phyloP scores from a whole-genome alignment of 495 filamentous ascomycete species.

The Penicillium maclennaniae region DNA sequence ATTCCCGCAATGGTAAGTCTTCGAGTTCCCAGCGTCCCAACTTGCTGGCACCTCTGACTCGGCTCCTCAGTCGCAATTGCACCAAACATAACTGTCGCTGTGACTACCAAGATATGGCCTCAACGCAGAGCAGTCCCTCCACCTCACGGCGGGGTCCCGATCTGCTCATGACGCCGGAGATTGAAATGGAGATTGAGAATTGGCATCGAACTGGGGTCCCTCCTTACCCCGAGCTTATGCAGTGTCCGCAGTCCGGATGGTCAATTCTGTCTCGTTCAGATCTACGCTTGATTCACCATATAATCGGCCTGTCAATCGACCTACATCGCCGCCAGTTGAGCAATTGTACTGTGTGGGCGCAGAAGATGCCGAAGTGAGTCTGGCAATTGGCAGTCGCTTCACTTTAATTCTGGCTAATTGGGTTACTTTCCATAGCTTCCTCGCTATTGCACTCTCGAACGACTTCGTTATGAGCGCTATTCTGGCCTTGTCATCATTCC shows the following conservation, averaged over 20 bases:
- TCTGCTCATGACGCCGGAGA: conserved; percentile 76
- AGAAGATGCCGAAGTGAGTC: conserved; percentile 84
- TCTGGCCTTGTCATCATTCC: conserved; percentile 84
- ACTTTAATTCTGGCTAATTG: background rate
- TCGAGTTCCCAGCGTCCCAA: background rate
- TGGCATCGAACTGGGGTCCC: conserved; percentile 84
- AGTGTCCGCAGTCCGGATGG: conserved; percentile 57
- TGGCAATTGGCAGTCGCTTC: no score
- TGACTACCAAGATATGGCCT: conserved; percentile 82
- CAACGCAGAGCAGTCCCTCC: conserved; percentile 60
- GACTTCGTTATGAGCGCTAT: conserved; percentile 91
- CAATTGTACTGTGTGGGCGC: conserved; percentile 85
- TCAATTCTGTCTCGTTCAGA: conserved; percentile 68
- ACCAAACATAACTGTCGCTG: conserved; percentile 98
- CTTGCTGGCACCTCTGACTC: background rate
- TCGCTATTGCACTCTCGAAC: conserved; percentile 74
- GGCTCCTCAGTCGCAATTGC: conserved; percentile 76
- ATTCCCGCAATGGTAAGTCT: conserved; percentile 88
- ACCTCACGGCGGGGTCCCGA: conserved; percentile 67
- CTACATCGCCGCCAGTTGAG: conserved; percentile 72
- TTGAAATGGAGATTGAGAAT: conserved; percentile 72
- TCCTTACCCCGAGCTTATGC: conserved; percentile 77
- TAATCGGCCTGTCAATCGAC: conserved; percentile 79
- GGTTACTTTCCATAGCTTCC: conserved; percentile 55
- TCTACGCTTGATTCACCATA: conserved; percentile 84